Conservation (phyloP, 2,329 filamentous ascomycete genomes). For the Stagonosporopsis tanaceti region DNA sequence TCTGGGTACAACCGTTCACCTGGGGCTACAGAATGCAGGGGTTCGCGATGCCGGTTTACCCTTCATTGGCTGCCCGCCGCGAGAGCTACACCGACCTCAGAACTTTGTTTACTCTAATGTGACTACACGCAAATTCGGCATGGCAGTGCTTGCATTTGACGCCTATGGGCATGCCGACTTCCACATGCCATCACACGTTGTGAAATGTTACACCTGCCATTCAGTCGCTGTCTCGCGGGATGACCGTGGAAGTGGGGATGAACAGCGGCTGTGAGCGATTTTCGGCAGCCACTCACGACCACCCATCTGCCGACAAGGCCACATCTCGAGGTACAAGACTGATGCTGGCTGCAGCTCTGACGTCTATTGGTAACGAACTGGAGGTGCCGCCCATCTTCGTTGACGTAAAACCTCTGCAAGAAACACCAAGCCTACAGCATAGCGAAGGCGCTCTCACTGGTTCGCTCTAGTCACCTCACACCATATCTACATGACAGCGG, state of each 20-base stretch:
- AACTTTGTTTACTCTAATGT: conserved; percentile 20
- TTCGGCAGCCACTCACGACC: conserved; percentile 13
- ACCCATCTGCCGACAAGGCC: background rate
- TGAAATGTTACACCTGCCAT: conserved; percentile 1
- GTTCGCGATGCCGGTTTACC: conserved; percentile 8
- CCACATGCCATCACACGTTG: background rate
- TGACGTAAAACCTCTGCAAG: conserved; percentile 11
- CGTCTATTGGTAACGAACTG: background rate
- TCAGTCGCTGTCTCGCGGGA: conserved; percentile 6
- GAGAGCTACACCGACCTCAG: conserved; percentile 15
- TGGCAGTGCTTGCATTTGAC: background rate
- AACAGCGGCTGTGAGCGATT: conserved; percentile 17
- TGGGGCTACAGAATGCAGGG: conserved; percentile 19
- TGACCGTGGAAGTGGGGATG: conserved; percentile 9
- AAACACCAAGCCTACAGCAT: background rate
- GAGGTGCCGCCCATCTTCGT: background rate
- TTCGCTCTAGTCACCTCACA: background rate
- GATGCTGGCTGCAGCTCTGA: conserved; percentile 2
- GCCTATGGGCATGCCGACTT: background rate
- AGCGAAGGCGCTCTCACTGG: background rate
- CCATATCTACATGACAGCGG: conserved; percentile 12
- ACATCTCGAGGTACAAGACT: background rate
- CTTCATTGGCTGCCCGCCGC: conserved; percentile 15
- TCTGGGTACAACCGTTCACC: conserved; percentile 16
- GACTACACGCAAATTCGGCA: conserved; percentile 13